Conservation (phyloP, 2,329 filamentous ascomycete genomes). For the Exophiala sp. region DNA sequence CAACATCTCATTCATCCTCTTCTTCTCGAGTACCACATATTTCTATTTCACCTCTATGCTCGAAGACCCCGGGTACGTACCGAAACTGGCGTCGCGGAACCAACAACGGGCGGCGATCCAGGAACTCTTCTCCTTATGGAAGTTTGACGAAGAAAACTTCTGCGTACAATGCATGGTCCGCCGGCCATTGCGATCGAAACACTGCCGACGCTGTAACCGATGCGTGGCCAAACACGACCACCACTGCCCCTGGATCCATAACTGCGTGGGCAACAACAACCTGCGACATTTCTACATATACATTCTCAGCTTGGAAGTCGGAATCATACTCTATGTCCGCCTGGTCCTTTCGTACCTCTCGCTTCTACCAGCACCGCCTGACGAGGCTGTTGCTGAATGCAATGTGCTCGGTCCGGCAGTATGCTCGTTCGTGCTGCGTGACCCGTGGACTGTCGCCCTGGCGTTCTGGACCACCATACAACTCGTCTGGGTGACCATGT, state of each 20-base stretch:
- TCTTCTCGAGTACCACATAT: slow-evolving; percentile 64
- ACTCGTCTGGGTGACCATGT: slow-evolving; percentile 94
- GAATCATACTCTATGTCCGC: slow-evolving; percentile 66
- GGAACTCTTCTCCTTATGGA: slow-evolving; percentile 75
- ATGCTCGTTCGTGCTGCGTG: slow-evolving; percentile 70
- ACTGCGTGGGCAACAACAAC: slow-evolving; percentile 93
- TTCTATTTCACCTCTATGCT: slow-evolving; percentile 85
- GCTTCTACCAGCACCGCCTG: slow-evolving; percentile 2
- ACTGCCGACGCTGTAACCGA: slow-evolving; percentile 83
- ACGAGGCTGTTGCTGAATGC: slow-evolving; percentile 48
- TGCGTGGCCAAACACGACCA: slow-evolving; percentile 97
- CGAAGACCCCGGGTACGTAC: slow-evolving; percentile 86
- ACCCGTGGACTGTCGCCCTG: slow-evolving; percentile 76
- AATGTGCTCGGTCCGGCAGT: slow-evolving; percentile 67
- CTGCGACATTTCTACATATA: slow-evolving; percentile 94
- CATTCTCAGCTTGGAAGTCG: slow-evolving; percentile 68
- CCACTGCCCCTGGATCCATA: slow-evolving; percentile 97
- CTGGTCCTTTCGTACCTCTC: slow-evolving; percentile 57
- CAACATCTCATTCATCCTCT: slow-evolving; percentile 67
- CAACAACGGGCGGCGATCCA: slow-evolving; percentile 87
- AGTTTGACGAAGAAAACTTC: slow-evolving; percentile 90
- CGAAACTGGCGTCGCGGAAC: slow-evolving; percentile 80
- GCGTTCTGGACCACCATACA: slow-evolving; percentile 76
- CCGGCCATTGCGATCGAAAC: slow-evolving; percentile 87
- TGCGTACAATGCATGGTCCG: slow-evolving; percentile 93